A percentile compares a stretch with the other conserved stretches of the same genome.
phyloP scores from a whole-genome alignment of 2,329 filamentous ascomycete species.

The Diaporthe sp. region DNA sequence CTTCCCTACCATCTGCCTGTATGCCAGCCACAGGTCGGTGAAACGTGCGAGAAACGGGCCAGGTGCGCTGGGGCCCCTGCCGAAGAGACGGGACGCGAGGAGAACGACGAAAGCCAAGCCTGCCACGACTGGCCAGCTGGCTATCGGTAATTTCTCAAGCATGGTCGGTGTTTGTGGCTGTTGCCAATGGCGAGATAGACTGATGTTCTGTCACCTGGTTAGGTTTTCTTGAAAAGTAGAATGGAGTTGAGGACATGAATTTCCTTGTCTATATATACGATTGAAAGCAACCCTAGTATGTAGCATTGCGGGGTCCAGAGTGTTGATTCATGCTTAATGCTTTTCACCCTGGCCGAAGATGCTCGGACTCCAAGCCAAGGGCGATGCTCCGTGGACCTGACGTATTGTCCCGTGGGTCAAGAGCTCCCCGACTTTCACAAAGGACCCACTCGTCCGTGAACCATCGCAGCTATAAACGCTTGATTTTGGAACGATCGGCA shows the following conservation, averaged over 20 bases:
- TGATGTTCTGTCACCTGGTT: not conserved
- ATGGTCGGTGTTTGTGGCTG: not conserved
- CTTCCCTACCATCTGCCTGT: slow-evolving; percentile 13
- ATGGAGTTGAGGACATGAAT: not conserved
- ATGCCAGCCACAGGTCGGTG: slow-evolving; percentile 24
- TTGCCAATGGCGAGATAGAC: too few relatives aligned
- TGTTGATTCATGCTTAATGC: slow-evolving; percentile 15
- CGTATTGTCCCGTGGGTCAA: not conserved
- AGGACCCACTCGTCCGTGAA: not conserved
- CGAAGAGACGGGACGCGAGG: not conserved
- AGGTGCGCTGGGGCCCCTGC: slow-evolving; percentile 11
- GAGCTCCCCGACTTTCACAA: too few relatives aligned
- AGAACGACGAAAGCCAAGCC: slow-evolving; percentile 1
- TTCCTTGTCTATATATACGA: not conserved
- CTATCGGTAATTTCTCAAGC: not conserved
- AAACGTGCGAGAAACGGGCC: slow-evolving; percentile 33
- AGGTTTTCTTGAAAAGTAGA: too few relatives aligned
- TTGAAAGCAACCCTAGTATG: not conserved
- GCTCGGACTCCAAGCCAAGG: slow-evolving; percentile 6
- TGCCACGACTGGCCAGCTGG: slow-evolving; percentile 8
- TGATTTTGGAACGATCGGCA: not conserved
- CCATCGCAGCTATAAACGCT: not conserved
- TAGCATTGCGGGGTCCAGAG: slow-evolving; percentile 17
- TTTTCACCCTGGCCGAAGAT: not conserved
- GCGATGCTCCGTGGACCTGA: not conserved